A percentile compares a stretch with the other conserved stretches of the same genome.
Conservation (phyloP, 495 filamentous ascomycete species). For the Penicillium cosmopolitanum region DNA sequence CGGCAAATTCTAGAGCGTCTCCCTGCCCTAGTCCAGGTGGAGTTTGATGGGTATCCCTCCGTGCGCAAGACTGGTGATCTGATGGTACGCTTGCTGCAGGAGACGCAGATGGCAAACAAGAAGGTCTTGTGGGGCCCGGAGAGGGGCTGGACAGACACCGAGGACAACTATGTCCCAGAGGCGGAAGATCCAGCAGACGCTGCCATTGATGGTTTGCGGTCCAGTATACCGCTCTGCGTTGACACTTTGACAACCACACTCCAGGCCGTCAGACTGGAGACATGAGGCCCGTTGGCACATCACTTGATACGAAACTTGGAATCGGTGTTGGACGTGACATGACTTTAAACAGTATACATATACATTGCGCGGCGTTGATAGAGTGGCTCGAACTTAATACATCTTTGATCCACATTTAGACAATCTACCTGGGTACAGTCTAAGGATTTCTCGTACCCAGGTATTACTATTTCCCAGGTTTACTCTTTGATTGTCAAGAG, state of each 20-base stretch:
- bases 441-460: too few relatives aligned
- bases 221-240: slow-evolving; percentile 15
- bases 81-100: slow-evolving; percentile 67
- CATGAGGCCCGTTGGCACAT: slow-evolving; percentile 5
- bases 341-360: slow-evolving; percentile 15
- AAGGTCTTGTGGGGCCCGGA: slow-evolving; percentile 71
- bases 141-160: slow-evolving; percentile 61
- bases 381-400: not conserved
- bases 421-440: not conserved
- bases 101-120: slow-evolving; percentile 52
- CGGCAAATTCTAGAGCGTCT: slow-evolving; percentile 60
- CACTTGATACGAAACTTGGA: not conserved
- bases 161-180: slow-evolving; percentile 31
- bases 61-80: slow-evolving; percentile 71
- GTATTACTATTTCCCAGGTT: too few relatives aligned
- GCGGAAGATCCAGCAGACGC: slow-evolving; percentile 12
- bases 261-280: slow-evolving; percentile 21
- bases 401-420: not conserved
- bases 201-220: slow-evolving; percentile 21
- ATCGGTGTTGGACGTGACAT: slow-evolving; percentile 11
- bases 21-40: slow-evolving; percentile 61
- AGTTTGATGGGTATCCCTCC: slow-evolving; percentile 75
- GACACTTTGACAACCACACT: slow-evolving; percentile 25
- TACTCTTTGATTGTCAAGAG: not conserved
- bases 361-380: slow-evolving; percentile 27